These are phyloP conservation scores for Phytomonas sp. DNA, from an alignment of 208 protist genomes.

Conservation along the genomic window DNA sequence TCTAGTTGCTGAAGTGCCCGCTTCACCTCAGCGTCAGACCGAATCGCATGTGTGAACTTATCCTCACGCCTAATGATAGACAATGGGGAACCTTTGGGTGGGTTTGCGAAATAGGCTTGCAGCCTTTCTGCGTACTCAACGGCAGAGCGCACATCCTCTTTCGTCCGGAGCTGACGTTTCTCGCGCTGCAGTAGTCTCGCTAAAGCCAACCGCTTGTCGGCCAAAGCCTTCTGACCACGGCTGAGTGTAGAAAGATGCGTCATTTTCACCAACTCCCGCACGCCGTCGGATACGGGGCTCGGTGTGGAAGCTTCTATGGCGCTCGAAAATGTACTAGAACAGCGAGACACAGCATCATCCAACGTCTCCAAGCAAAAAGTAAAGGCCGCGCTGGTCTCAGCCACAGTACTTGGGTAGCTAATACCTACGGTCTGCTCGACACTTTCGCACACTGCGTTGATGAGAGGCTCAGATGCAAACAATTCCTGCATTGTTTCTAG, in stretches of 20 bases:
- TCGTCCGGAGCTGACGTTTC: slow-evolving; percentile 50
- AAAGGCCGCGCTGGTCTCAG: slow-evolving; percentile 49
- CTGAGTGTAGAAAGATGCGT: slow-evolving; percentile 25
- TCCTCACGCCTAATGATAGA: not conserved
- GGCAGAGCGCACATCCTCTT: slow-evolving; percentile 53
- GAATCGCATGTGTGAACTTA: slow-evolving; percentile 19
- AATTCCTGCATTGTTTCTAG: slow-evolving; percentile 42
- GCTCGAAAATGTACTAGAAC: slow-evolving; percentile 17
- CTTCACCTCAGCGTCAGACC: slow-evolving; percentile 28
- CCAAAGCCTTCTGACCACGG: slow-evolving; percentile 33
- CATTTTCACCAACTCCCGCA: slow-evolving; percentile 20
- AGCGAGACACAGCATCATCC: slow-evolving; percentile 27
- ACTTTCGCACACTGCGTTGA: slow-evolving; percentile 49
- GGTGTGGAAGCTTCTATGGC: slow-evolving; percentile 13
- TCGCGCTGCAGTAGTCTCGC: slow-evolving; percentile 37
- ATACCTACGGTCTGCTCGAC: slow-evolving; percentile 17
- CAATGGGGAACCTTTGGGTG: not conserved
- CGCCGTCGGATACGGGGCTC: slow-evolving; percentile 33
- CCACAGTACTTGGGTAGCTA: slow-evolving; percentile 31
- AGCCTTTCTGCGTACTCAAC: slow-evolving; percentile 28
- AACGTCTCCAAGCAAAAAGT: slow-evolving; percentile 73
- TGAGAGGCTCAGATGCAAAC: slow-evolving; percentile 56
- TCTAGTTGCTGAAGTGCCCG: slow-evolving; percentile 39
- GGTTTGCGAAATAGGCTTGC: no score
- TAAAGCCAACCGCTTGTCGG: slow-evolving; percentile 31